These are phyloP conservation scores for Metarhizium brunneum DNA, from an alignment of 2,329 filamentous ascomycete species.

Conservation along the genomic window DNA sequence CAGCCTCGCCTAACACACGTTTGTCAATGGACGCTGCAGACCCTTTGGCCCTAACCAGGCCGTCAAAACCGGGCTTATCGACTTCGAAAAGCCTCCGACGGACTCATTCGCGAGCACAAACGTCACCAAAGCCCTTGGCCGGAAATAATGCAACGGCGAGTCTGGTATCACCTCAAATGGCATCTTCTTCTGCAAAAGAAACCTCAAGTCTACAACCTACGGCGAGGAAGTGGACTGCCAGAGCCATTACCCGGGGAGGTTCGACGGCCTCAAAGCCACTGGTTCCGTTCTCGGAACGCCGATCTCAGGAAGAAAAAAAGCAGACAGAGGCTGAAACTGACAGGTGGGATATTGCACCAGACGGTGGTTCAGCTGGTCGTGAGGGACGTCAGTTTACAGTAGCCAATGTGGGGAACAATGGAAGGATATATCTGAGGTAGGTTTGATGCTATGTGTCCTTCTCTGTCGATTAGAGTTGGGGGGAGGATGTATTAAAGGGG, in stretches of 20 bases:
- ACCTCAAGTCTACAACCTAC: conserved; percentile 4
- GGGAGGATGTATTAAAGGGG: not conserved
- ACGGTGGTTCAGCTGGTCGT: conserved; percentile 50
- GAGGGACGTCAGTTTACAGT: conserved; percentile 69
- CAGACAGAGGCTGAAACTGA: conserved; percentile 41
- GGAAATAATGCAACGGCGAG: conserved; percentile 5
- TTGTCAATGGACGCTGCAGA: conserved; percentile 14
- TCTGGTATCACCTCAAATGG: conserved; percentile 1
- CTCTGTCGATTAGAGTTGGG: not conserved
- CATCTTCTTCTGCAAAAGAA: conserved; percentile 5
- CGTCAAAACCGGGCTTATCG: conserved; percentile 6
- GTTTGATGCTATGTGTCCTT: conserved; percentile 12
- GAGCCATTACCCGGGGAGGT: conserved; percentile 8
- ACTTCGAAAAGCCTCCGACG: not conserved
- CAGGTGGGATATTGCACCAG: conserved; percentile 47
- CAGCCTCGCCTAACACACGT: conserved; percentile 4
- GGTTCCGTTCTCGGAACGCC: conserved; percentile 37
- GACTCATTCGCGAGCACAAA: conserved; percentile 2
- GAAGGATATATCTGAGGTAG: conserved; percentile 74
- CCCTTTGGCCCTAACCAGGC: conserved; percentile 9
- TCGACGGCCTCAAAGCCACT: conserved; percentile 25
- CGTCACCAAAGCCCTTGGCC: conserved; percentile 3
- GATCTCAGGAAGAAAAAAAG: conserved; percentile 30
- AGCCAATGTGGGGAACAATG: conserved; percentile 74
- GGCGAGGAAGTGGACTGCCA: conserved; percentile 5